phyloP scores from a whole-genome alignment of 169 alveolate genomes.

The Theileria parva region DNA sequence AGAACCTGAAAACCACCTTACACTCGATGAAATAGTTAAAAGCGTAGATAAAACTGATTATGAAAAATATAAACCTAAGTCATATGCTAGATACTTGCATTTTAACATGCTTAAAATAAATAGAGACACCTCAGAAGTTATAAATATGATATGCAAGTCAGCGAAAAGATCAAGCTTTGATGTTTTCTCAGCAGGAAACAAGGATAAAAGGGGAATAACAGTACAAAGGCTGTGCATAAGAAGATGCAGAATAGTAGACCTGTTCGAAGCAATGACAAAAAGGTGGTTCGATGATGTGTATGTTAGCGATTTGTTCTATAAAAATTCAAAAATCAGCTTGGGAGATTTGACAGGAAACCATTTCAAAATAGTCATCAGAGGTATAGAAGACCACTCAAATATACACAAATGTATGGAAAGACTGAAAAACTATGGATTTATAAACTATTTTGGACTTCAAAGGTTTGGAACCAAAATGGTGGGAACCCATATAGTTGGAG shows the following conservation, averaged over 20 bases:
- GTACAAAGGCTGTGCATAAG: slow-evolving; percentile 78
- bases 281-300: slow-evolving; percentile 78
- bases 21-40: slow-evolving; percentile 43
- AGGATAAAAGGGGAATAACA: slow-evolving; percentile 93
- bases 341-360: slow-evolving; percentile 90
- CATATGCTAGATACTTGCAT: slow-evolving; percentile 68
- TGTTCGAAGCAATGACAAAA: slow-evolving; percentile 67
- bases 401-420: slow-evolving; percentile 71
- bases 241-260: slow-evolving; percentile 72
- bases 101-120: slow-evolving; percentile 83
- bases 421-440: slow-evolving; percentile 84
- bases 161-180: slow-evolving; percentile 80
- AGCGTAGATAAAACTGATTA: slow-evolving; percentile 54
- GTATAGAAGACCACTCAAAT: slow-evolving; percentile 57
- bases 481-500: slow-evolving; percentile 88
- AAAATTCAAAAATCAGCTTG: slow-evolving; percentile 77
- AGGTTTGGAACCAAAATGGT: slow-evolving; percentile 89
- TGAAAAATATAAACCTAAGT: slow-evolving; percentile 21
- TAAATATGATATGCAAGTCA: slow-evolving; percentile 82
- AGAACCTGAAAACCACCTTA: neutral
- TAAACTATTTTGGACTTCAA: slow-evolving; percentile 92
- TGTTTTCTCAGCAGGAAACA: slow-evolving; percentile 88
- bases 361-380: slow-evolving; percentile 86
- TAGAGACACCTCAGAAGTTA: slow-evolving; percentile 89
- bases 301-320: slow-evolving; percentile 81